These are phyloP conservation scores for Glycyrrhiza uralensis DNA, from an alignment of 306 rosid genomes.

Conservation along the genomic window DNA sequence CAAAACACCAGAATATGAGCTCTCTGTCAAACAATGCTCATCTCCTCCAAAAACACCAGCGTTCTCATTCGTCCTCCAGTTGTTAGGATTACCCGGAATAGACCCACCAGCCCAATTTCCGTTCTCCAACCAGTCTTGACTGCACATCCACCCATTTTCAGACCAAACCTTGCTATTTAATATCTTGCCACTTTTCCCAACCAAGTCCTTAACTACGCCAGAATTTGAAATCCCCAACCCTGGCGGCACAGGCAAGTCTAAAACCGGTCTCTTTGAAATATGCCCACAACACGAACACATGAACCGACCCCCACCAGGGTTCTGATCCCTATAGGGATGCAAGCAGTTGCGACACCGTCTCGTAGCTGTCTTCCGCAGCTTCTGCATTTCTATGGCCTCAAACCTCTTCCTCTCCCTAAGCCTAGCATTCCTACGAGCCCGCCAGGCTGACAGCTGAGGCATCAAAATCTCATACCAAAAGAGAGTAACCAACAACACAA, in stretches of 20 bases:
- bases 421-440: slow-evolving; percentile 66
- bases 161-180: slow-evolving; percentile 86
- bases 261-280: slow-evolving; percentile 86
- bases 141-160: slow-evolving; percentile 87
- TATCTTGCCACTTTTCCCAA: slow-evolving; percentile 87
- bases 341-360: slow-evolving; percentile 89
- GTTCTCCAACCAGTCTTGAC: slow-evolving; percentile 91
- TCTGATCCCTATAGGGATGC: slow-evolving; percentile 93
- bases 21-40: slow-evolving; percentile 82
- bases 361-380: slow-evolving; percentile 81
- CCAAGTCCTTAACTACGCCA: slow-evolving; percentile 71
- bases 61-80: slow-evolving; percentile 67
- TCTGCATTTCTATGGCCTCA: slow-evolving; percentile 92
- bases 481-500: slow-evolving; percentile 86
- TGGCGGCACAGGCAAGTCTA: slow-evolving; percentile 80
- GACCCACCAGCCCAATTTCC: slow-evolving; percentile 79
- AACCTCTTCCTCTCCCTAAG: slow-evolving; percentile 86
- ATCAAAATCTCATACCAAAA: slow-evolving; percentile 99
- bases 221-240: slow-evolving; percentile 69
- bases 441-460: slow-evolving; percentile 99
- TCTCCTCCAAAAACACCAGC: slow-evolving; percentile 62
- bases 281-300: slow-evolving; percentile 98
- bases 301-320: slow-evolving; percentile 95
- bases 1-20: slow-evolving; percentile 71
- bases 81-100: slow-evolving; percentile 51